Base-by-base conservation (phyloP, 306 rosid species). In the Corylus heterophylla region DNA sequence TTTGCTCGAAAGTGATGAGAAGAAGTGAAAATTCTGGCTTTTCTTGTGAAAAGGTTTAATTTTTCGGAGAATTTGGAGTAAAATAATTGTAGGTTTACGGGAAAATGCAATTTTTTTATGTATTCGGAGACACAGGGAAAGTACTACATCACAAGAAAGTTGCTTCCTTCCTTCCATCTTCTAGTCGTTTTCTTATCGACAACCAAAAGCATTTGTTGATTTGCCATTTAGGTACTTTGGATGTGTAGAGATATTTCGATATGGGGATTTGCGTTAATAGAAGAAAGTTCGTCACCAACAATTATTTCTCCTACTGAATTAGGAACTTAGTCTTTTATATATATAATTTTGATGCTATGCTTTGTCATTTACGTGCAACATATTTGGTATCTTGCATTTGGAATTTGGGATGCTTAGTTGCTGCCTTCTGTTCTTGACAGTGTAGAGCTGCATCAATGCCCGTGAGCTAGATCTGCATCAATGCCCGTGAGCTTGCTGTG, bases 401-500 rank as follows among this genome's bases (percentile, higher is more conserved):
- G n/a, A 49, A 61, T 39, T 79, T 59, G 77, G 56, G 68, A 69
- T 71, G 22, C 20, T 79, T 71, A 17, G 7, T 67, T 52, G 67
- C 70, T 55, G 69, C 47, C 39, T 56, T 71, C 47, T 68, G 17
- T 59, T 77, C 74, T 54, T 54, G 14, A 47, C 47, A 56, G 82
- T 71, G 25, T 70, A 80, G 73, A 81, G 79, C 72, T 59, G 69
- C 68, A 39, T 69, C 56, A 55, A 59, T 68, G 73, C 64, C 18
- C n/a, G 48, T 80, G 56, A 66, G 10, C 67, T 86, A 80, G 73
- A 81, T 76, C 72, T 59, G 69, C 68, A 39, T 69, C 56, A 55
- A 59, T 68, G 73, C 64, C 18, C n/a, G 48, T 80, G 56, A 66
- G 10, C 67, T 86, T 76, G 64, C 80, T 22, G 76, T 85, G 84